Percentiles rank a stretch among this genome's conserved stretches.
phyloP scores from a whole-genome alignment of 768 basidiomycete species.

The Termitomyces titanicus region DNA sequence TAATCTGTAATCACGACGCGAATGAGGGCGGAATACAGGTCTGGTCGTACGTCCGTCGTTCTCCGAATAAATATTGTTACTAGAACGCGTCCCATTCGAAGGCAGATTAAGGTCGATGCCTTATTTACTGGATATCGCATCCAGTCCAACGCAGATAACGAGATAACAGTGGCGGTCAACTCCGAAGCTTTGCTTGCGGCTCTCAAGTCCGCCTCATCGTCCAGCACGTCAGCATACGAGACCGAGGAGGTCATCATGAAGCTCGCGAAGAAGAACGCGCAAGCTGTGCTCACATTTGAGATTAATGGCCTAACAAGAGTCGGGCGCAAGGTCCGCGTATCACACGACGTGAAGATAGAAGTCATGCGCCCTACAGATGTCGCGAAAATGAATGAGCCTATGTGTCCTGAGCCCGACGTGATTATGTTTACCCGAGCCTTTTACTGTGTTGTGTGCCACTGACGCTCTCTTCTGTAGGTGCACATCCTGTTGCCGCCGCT shows the following conservation, averaged over 20 bases:
- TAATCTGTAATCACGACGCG: constrained; percentile 79
- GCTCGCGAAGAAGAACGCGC: constrained; percentile 82
- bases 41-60: constrained; percentile 46
- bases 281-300: constrained; percentile 74
- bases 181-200: constrained; percentile 74
- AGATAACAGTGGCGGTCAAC: constrained; percentile 71
- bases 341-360: constrained; percentile 81
- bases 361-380: constrained; percentile 76
- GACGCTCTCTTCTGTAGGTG: constrained; percentile 40
- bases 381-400: constrained; percentile 68
- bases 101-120: constrained; percentile 62
- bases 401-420: constrained; percentile 86
- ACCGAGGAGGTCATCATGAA: constrained; percentile 74
- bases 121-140: constrained; percentile 79
- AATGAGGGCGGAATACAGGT: constrained; percentile 86
- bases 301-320: constrained; percentile 63
- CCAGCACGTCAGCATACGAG: constrained; percentile 43
- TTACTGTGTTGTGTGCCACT: neutral
- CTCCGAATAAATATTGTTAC: neutral
- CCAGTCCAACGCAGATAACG: constrained; percentile 81
- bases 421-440: constrained; percentile 17
- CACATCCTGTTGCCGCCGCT: constrained; percentile 67
- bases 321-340: constrained; percentile 60
- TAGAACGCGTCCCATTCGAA: constrained; percentile 17
- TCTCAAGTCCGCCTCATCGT: constrained; percentile 58